Evolutionary conservation across 805 yeast species (phyloP), one percentile per base, ranked within the genome.

Genomic region (Yamadazyma insecticola): DNA sequence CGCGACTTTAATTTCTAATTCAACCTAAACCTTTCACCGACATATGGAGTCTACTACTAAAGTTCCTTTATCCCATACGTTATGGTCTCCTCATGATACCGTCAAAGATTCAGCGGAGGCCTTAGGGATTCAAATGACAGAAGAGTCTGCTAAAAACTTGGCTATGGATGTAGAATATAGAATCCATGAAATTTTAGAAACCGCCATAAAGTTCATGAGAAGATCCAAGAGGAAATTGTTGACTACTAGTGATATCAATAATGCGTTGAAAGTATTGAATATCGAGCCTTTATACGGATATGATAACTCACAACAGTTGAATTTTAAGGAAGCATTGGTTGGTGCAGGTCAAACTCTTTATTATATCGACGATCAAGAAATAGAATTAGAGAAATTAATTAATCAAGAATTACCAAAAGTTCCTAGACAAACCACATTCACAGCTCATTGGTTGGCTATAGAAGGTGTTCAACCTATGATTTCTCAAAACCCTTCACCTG

Each of bases 81-180:
- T 92, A 37, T 90, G 97, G 98, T 89, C 97, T 7, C 97, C 97
- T 6, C 80, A 84, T 37, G 97, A 92, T 55, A 92, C 99, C 0
- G 96, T 94, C 17, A 83, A 81, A 49, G 98, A 92, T 64, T 96
- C 86, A 11, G 96, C 97, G 0, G 98, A 92, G 52, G 74, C 87
- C 2, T 65, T 92, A 8, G 98, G 98, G 1, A 70, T 92, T 22
- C 76, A 65, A 35, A 64, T 92, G 28, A 84, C 86, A 19, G 97
- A 90, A 32, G 98, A 94, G 38, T 95, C 90, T 2, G 83, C 96
- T 28, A 85, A 87, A 51, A 86, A 92, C 40, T 64, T 92, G 39
- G 97, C 99, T 5, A 92, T 92, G 98, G 99, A 92, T 54, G 94
- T 92, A n/a, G 99, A 92, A 61, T 92, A 94, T 55, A 74, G 98